Percentiles rank a stretch among this genome's conserved stretches.
Evolutionary conservation across 495 filamentous ascomycete species (phyloP).

Genomic region (Xylaria castorea): DNA sequence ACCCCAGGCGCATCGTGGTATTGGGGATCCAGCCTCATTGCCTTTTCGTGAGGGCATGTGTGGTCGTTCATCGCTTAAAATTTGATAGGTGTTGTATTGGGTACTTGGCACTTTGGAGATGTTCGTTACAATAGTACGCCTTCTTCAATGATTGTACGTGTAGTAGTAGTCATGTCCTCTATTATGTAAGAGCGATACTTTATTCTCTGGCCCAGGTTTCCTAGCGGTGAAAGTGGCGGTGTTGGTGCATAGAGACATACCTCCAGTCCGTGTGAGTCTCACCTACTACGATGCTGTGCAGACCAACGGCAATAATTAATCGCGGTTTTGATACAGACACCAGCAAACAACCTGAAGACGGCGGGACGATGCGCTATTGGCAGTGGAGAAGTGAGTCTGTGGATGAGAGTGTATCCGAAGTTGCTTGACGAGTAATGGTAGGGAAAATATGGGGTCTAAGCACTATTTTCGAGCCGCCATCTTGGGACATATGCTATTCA

Average conservation of each 20-base stretch:
- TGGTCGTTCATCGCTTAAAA: neutral
- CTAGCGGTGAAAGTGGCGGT: neutral
- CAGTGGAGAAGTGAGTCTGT: neutral
- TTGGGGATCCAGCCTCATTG: neutral
- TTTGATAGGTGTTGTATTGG: neutral
- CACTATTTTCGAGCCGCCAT: neutral
- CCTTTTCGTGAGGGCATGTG: neutral
- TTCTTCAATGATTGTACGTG: neutral
- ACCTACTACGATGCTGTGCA: neutral
- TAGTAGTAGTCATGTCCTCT: neutral
- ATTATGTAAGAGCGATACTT: slow-evolving; percentile 4
- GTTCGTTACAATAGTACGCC: neutral
- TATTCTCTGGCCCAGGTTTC: neutral
- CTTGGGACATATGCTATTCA: slow-evolving; percentile 4
- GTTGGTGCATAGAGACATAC: neutral
- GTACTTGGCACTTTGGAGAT: neutral
- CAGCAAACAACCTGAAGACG: neutral
- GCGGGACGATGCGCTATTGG: neutral
- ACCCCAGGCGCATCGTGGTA: neutral
- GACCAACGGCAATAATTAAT: neutral
- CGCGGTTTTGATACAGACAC: neutral
- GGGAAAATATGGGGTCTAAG: neutral
- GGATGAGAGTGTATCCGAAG: neutral
- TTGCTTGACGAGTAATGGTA: neutral
- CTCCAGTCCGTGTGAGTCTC: neutral